These are phyloP conservation scores for Neopestalotiopsis rosae DNA, from an alignment of 2,329 filamentous ascomycete genomes.

Conservation along the genomic window DNA sequence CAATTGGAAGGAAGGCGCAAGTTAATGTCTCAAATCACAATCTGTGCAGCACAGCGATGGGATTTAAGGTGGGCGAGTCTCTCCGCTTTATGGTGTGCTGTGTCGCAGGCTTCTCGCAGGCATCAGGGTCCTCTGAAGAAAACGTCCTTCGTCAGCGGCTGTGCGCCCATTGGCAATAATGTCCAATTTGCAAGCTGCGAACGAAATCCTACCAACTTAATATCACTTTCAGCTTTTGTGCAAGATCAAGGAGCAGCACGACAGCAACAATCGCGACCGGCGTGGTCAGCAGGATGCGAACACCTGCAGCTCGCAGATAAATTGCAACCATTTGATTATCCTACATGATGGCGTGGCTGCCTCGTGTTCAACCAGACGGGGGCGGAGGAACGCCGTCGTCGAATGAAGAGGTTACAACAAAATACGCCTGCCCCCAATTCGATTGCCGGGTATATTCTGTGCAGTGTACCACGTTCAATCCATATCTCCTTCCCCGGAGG, in stretches of 20 bases:
- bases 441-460: neutral
- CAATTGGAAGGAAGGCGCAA: neutral
- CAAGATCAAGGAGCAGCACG: neutral
- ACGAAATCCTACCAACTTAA: neutral
- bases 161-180: neutral
- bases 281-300: neutral
- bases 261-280: neutral
- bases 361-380: neutral
- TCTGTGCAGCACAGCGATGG: neutral
- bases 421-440: neutral
- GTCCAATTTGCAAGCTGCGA: neutral
- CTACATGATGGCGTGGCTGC: neutral
- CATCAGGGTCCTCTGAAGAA: neutral
- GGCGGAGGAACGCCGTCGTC: neutral
- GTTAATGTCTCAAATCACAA: neutral
- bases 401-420: neutral
- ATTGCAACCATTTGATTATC: neutral
- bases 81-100: neutral
- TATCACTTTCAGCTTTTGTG: neutral
- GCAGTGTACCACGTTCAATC: neutral
- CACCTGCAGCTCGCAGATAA: neutral
- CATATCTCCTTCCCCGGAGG: neutral
- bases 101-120: neutral
- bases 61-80: neutral
- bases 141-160: neutral